Evolutionary conservation across 441 rosid genomes (phyloP).

Genomic region (Omphalea diandra): DNA sequence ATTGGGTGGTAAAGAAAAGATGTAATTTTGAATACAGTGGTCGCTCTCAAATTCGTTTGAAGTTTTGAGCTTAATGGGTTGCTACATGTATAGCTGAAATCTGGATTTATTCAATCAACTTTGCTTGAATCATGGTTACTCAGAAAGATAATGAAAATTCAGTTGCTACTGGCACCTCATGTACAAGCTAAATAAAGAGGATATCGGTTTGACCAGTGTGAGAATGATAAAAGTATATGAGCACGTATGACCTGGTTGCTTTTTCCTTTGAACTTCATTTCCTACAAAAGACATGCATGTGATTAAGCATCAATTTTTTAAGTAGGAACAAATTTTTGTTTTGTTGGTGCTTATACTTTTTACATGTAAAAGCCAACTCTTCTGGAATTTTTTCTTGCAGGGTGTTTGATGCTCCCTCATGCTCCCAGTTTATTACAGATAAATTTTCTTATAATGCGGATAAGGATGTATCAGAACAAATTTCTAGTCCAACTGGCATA

Average conservation of each 20-base stretch:
- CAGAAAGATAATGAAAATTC: background rate
- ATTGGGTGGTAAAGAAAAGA: background rate
- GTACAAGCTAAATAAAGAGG: background rate
- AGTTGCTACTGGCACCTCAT: background rate
- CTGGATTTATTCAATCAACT: background rate
- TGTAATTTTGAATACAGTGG: background rate
- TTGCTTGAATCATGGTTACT: background rate
- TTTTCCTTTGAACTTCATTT: too few relatives aligned
- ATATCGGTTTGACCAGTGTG: background rate
- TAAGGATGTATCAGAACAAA: slow-evolving; percentile 31
- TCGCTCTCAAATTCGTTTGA: background rate
- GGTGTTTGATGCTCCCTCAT: slow-evolving; percentile 52
- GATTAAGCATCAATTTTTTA: background rate
- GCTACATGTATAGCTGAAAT: background rate
- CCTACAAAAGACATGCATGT: too few relatives aligned
- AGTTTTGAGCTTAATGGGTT: too few relatives aligned
- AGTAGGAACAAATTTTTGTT: background rate
- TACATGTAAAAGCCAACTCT: background rate
- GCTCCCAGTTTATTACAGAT: slow-evolving; percentile 52
- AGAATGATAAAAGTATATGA: background rate
- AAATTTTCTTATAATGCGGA: too few relatives aligned
- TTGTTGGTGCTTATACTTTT: background rate
- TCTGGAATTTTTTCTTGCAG: slow-evolving; percentile 33
- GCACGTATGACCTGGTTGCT: too few relatives aligned
- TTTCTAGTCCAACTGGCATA: slow-evolving; percentile 30